Evolutionary conservation across 176 grass and related monocot species (phyloP).

Genomic region (Oryza meyeriana): DNA sequence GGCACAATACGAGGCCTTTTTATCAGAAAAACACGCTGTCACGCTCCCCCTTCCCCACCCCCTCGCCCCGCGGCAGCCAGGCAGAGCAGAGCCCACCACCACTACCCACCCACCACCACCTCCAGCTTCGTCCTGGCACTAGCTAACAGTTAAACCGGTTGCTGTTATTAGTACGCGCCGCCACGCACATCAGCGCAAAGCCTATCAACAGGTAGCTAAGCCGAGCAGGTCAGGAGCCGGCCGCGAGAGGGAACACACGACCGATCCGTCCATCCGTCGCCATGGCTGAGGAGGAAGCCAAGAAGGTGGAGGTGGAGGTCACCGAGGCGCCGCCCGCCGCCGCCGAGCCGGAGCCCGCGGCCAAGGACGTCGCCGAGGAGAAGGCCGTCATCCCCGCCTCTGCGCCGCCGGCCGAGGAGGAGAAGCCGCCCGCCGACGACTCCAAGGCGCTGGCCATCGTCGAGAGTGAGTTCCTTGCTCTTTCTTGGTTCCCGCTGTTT

Average conservation of each 20-base stretch:
- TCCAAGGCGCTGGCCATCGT: constrained; percentile 64
- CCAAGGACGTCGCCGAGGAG: constrained; percentile 94
- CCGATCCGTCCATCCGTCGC: background rate
- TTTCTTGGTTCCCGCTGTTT: background rate
- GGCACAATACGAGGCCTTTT: background rate
- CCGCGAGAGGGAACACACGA: background rate
- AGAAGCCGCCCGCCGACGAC: constrained; percentile 56
- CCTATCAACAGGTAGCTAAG: constrained; percentile 31
- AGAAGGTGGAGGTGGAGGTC: constrained; percentile 83
- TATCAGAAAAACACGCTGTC: constrained; percentile 27
- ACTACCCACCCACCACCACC: background rate
- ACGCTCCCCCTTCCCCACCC: background rate
- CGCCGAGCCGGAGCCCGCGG: constrained; percentile 10
- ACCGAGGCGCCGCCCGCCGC: constrained; percentile 5
- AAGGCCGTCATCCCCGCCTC: constrained; percentile 62
- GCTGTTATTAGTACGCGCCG: constrained; percentile 33
- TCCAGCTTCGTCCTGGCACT: constrained; percentile 27
- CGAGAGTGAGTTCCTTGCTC: constrained; percentile 55
- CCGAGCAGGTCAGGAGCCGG: background rate
- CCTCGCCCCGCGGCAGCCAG: background rate
- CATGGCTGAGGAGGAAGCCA: constrained; percentile 72
- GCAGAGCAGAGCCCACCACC: background rate
- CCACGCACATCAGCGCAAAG: background rate
- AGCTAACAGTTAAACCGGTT: constrained; percentile 7
- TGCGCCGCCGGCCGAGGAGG: constrained; percentile 42